Base-by-base conservation (phyloP, 2,329 filamentous ascomycete species). In the Ascochyta lentis region DNA sequence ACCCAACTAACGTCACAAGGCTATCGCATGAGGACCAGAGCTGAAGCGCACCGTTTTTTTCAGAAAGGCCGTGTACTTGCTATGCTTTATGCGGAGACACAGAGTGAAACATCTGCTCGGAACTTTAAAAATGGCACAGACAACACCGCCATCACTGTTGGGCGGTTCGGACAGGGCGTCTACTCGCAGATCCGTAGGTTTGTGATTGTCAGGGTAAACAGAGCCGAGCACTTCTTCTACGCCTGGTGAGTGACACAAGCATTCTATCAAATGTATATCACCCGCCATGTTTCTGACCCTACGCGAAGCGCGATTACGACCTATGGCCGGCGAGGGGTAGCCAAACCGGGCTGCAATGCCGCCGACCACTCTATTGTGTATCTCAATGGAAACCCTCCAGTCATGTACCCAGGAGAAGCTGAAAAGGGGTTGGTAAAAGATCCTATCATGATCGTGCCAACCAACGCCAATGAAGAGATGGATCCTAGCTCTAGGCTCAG, bases 401-500 rank as follows among this genome's bases (percentile, higher is more conserved):
- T 78, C 3, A 69, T 80, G 4, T 73, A 78, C 48, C 46, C 7
- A 13, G 59, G 60, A 0, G 77, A 80, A 54, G 55, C 56, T 3
- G 74, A 77, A 47, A 57, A 56, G 1, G 55, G 41, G 3, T 66
- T 79, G 61, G 56, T 33, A 2, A 80, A 80, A 51, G 55, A 64
- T 3, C 68, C 78, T 0, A 70, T 81, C 4, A 64, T 65, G 27
- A 64, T 81, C 10, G 29, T 60, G 1, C 71, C 71, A 0, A 52
- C 59, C 0, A 56, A 58, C 13, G 23, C 43, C 0, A 49, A 56
- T 2, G 53, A 71, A 19, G 67, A 50, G 3, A 60, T 80, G 5
- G 49, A 75, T 15, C 8, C 13, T 0, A 66, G 72, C 31, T 80
- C 77, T 3, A 70, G 77, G 2, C 54, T 81, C 4, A 76, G 78